These are phyloP conservation scores for Aspergillus cristatus DNA, from an alignment of 495 filamentous ascomycete genomes.

Conservation along the genomic window DNA sequence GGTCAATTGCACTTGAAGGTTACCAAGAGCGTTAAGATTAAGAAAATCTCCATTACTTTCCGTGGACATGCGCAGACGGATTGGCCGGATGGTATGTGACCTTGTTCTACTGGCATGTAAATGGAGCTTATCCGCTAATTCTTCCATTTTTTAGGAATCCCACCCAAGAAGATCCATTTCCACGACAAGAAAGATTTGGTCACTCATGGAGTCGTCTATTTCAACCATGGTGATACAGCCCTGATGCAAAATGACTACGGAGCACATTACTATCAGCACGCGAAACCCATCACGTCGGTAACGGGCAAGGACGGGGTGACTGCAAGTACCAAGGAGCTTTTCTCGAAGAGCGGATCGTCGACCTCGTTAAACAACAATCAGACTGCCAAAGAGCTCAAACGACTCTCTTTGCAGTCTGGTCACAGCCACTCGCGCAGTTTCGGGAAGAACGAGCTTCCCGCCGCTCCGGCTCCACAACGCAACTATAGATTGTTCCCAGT, in stretches of 20 bases:
- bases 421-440: conserved; percentile 76
- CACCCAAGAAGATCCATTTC: conserved; percentile 74
- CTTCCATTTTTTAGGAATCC: too few relatives aligned
- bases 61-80: conserved; percentile 80
- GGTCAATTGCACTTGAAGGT: conserved; percentile 77
- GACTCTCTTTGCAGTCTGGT: conserved; percentile 68
- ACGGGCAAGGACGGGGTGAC: conserved; percentile 41
- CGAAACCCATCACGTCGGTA: conserved; percentile 29
- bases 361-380: conserved; percentile 21
- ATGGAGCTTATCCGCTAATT: too few relatives aligned
- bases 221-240: conserved; percentile 47
- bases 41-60: conserved; percentile 83
- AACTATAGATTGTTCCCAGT: conserved; percentile 85
- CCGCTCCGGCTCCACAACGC: conserved; percentile 59
- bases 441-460: conserved; percentile 62
- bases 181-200: conserved; percentile 61
- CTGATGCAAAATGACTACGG: conserved; percentile 57
- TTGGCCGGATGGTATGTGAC: conserved; percentile 77
- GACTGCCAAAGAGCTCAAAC: conserved; percentile 44
- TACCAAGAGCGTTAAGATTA: conserved; percentile 87
- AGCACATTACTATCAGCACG: conserved; percentile 36
- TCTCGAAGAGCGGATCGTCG: conserved; percentile 31
- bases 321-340: conserved; percentile 31
- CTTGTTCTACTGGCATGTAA: too few relatives aligned
- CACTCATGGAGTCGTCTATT: conserved; percentile 39